Base-by-base conservation (phyloP, 1,284 basidiomycete genomes). In the Cryptococcus hybrid region DNA sequence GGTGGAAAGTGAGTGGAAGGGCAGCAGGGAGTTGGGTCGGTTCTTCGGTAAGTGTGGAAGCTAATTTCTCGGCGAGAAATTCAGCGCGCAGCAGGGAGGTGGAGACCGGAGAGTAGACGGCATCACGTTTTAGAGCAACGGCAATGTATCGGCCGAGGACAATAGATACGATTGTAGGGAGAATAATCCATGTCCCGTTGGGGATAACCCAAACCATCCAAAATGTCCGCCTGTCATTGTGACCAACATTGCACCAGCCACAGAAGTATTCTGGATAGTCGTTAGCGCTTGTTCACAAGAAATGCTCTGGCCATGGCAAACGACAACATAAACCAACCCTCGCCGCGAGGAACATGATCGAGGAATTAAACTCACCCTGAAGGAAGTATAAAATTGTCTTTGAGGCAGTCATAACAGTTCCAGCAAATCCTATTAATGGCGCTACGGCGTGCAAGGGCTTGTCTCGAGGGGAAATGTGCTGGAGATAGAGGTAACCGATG, bases 341-440 rank as follows among this genome's bases (percentile, higher is more conserved):
- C 24, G 6, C 35, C 15, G n/a, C 35, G 35, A 18, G 50, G 30
- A 24, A 46, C 34, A 9, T 24, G 9, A 38, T 15, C 4, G 30
- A 24, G 35, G 42, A 46, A 47, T 9, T 9, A 5, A 8, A 55
- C 63, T 51, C 86, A 74, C 92, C 89, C 70, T 90, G 86, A 6
- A 82, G 71, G 82, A 84, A 85, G 76, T 93, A 95, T n/a, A 94
- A 81, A 4, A 85, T 74, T 0, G 92, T 95, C 81, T 94, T 94
- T 59, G 85, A 84, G 34, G 91, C 78, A 0, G 92, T 95, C 86
- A 92, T 87, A 9, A 83, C 73, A 1, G 83, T 85, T 0, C 84
- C 81, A 9, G 84, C 80, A 67, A 94, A 88, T 0, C 90, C 93
- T 51, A 93, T 71, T 42, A 95, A 67, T 0, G 89, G 83, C 2